A percentile compares a stretch with the other conserved stretches of the same genome.
Evolutionary conservation across 495 filamentous ascomycete genomes (phyloP).

Genomic region (Penicillium longicatenatum): DNA sequence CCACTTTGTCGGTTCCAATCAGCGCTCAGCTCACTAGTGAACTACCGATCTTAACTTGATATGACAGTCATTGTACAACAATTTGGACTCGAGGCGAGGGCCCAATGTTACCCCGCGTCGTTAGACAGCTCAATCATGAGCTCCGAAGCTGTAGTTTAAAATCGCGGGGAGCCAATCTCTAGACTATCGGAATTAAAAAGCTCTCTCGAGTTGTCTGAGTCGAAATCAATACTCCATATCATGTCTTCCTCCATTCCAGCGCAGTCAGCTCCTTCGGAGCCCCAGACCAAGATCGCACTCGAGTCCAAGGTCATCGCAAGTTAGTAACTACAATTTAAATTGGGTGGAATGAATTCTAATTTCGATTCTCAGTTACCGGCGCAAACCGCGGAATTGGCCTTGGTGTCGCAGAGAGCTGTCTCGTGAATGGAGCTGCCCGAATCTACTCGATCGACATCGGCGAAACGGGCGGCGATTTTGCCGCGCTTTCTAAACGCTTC

Average conservation of each 20-base stretch:
- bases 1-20: background rate
- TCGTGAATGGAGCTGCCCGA: conserved; percentile 37
- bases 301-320: conserved; percentile 23
- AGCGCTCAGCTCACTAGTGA: background rate
- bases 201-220: background rate
- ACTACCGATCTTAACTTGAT: background rate
- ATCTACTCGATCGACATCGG: conserved; percentile 47
- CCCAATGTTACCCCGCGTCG: background rate
- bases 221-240: background rate
- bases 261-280: conserved; percentile 12
- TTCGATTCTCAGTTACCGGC: conserved; percentile 32
- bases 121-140: background rate
- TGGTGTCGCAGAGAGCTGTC: conserved; percentile 42
- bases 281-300: conserved; percentile 20
- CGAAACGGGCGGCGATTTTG: conserved; percentile 41
- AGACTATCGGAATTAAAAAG: background rate
- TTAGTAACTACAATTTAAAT: background rate
- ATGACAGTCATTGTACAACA: background rate
- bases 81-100: background rate
- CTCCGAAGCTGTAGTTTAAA: background rate
- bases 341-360: background rate
- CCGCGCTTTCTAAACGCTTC: conserved; percentile 29
- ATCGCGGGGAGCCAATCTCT: background rate
- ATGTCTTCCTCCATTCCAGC: conserved; percentile 13
- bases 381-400: conserved; percentile 43